Conservation (phyloP, 805 yeast genomes). For the Sungouiozyma ichnusensis region DNA sequence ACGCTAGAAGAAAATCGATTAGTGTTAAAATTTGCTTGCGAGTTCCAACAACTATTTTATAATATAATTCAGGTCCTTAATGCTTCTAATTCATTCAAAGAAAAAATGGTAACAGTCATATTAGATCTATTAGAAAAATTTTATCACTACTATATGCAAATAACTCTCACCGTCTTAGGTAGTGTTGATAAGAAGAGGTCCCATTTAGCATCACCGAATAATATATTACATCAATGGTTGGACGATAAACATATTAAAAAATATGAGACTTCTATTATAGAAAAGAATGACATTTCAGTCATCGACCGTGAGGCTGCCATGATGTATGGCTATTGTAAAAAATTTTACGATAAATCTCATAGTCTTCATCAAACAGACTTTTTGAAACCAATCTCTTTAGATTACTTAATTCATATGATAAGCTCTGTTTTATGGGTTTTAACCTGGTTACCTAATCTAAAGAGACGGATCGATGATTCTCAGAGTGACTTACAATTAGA, state of each 20-base stretch:
- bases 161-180: conserved; percentile 23
- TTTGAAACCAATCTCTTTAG: conserved; percentile 42
- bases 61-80: conserved; percentile 24
- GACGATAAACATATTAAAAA: conserved; percentile 24
- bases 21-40: conserved; percentile 22
- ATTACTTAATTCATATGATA: conserved; percentile 42
- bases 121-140: conserved; percentile 30
- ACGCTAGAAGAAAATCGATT: conserved; percentile 25
- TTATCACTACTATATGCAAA: conserved; percentile 28
- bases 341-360: conserved; percentile 21
- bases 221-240: conserved; percentile 29
- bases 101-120: conserved; percentile 38
- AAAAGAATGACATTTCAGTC: conserved; percentile 9
- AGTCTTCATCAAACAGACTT: conserved; percentile 39
- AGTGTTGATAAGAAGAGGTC: conserved; percentile 9
- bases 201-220: conserved; percentile 10
- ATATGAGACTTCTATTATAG: conserved; percentile 27
- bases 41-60: conserved; percentile 20
- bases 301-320: conserved; percentile 22
- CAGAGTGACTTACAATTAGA: conserved; percentile 3
- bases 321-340: conserved; percentile 21
- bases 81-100: conserved; percentile 36
- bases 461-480: conserved; percentile 29
- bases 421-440: conserved; percentile 47
- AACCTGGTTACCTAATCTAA: conserved; percentile 48